Percentiles rank a stretch among this genome's conserved stretches.
phyloP scores from a whole-genome alignment of 1,284 basidiomycete species.

The Trichosporon coremiiforme region DNA sequence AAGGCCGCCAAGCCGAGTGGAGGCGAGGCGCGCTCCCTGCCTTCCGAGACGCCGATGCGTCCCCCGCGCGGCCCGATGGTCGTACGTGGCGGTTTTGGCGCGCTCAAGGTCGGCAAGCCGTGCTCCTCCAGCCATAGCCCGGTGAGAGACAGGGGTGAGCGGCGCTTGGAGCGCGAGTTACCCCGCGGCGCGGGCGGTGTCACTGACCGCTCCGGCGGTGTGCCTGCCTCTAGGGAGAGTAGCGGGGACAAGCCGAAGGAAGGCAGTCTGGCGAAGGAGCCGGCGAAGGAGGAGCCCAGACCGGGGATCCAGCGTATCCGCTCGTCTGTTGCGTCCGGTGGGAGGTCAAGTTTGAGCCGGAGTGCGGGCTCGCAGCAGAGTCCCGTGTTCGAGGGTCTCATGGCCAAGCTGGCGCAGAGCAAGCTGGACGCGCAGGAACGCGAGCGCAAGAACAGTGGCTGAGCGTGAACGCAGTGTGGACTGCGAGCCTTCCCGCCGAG shows the following conservation, averaged over 20 bases:
- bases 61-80: conserved; percentile 48
- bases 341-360: not conserved
- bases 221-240: too few relatives aligned
- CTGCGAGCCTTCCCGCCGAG: not conserved
- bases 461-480: too few relatives aligned
- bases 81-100: conserved; percentile 53
- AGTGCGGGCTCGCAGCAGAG: conserved; percentile 12
- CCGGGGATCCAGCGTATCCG: not conserved
- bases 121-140: conserved; percentile 37
- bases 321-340: not conserved
- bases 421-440: conserved; percentile 7
- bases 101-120: conserved; percentile 25
- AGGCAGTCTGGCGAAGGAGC: not conserved
- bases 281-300: not conserved
- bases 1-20: conserved; percentile 45
- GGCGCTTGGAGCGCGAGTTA: not conserved
- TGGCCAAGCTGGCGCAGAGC: conserved; percentile 26
- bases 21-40: not conserved
- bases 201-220: not conserved
- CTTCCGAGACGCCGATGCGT: conserved; percentile 7
- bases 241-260: too few relatives aligned
- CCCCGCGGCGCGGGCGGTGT: not conserved
- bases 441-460: not conserved
- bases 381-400: conserved; percentile 22
- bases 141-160: conserved; percentile 25